These are phyloP conservation scores for Fusarium napiforme DNA, from an alignment of 2,329 filamentous ascomycete species.

Conservation along the genomic window DNA sequence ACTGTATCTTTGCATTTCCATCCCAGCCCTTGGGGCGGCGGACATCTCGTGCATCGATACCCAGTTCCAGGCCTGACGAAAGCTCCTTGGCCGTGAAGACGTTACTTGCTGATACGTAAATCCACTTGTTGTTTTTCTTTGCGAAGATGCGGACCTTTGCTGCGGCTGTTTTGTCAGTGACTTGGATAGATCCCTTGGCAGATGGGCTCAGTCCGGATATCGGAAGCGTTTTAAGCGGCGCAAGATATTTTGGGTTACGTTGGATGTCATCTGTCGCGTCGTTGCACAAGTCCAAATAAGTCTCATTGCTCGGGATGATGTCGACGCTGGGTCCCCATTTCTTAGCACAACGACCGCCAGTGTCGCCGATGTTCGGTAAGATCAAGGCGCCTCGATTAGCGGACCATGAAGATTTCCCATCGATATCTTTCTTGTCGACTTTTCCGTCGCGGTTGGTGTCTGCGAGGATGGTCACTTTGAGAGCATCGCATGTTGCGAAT, in stretches of 20 bases:
- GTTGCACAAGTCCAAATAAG: constrained; percentile 47
- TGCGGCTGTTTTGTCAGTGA: constrained; percentile 14
- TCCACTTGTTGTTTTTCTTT: constrained; percentile 41
- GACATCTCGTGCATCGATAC: constrained; percentile 50
- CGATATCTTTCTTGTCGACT: constrained; percentile 42
- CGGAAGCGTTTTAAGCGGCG: constrained; percentile 48
- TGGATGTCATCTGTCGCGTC: constrained; percentile 51
- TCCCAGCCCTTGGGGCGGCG: constrained; percentile 41
- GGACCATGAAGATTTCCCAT: constrained; percentile 42
- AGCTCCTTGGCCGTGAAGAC: constrained; percentile 46
- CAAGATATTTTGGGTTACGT: constrained; percentile 45
- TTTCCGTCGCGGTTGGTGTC: constrained; percentile 53
- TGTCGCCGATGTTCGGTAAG: constrained; percentile 52
- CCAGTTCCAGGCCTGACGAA: constrained; percentile 46
- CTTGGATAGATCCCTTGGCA: constrained; percentile 30
- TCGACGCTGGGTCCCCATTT: constrained; percentile 3
- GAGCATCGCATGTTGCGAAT: constrained; percentile 8
- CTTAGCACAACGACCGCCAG: constrained; percentile 45
- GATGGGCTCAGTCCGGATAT: constrained; percentile 18
- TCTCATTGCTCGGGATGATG: constrained; percentile 17
- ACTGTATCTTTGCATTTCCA: constrained; percentile 43
- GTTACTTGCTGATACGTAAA: constrained; percentile 35
- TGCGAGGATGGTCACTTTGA: constrained; percentile 42
- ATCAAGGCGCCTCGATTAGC: constrained; percentile 48
- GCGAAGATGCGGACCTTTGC: constrained; percentile 46